Evolutionary conservation across 1,284 basidiomycete genomes (phyloP).

Genomic region (Pseudozyma pruni): DNA sequence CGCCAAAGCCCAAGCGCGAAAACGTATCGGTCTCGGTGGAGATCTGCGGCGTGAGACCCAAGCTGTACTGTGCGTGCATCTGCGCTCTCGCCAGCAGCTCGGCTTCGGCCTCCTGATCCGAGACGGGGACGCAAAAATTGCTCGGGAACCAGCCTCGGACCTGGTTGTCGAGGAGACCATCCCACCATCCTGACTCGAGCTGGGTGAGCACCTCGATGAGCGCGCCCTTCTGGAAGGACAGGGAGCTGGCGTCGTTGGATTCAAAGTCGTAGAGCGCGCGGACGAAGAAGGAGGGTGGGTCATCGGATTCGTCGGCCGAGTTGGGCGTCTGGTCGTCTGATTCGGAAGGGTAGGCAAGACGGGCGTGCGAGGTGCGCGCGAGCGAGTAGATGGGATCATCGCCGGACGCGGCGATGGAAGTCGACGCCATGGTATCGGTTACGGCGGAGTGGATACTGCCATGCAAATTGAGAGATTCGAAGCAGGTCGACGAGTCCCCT

Average conservation of each 20-base stretch:
- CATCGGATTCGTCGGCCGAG: constrained; percentile 35
- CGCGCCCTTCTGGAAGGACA: constrained; percentile 86
- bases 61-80: constrained; percentile 30
- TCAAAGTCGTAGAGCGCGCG: constrained; percentile 89
- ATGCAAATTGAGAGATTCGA: too few species aligned
- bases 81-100: constrained; percentile 42
- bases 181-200: constrained; percentile 97
- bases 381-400: background rate
- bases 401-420: constrained; percentile 26
- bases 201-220: constrained; percentile 93
- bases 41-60: constrained; percentile 23
- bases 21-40: constrained; percentile 41
- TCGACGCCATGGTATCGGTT: constrained; percentile 29
- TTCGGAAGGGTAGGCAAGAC: constrained; percentile 7
- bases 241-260: constrained; percentile 80
- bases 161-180: constrained; percentile 80
- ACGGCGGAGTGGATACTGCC: too few species aligned
- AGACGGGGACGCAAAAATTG: constrained; percentile 74
- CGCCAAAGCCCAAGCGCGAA: constrained; percentile 42
- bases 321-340: constrained; percentile 13
- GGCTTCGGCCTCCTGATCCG: constrained; percentile 75
- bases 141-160: constrained; percentile 93
- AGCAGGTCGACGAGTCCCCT: too few species aligned
- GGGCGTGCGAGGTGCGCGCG: constrained; percentile 6
- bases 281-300: constrained; percentile 76